These are phyloP conservation scores for Monilinia laxa DNA, from an alignment of 2,329 filamentous ascomycete genomes.

Conservation along the genomic window DNA sequence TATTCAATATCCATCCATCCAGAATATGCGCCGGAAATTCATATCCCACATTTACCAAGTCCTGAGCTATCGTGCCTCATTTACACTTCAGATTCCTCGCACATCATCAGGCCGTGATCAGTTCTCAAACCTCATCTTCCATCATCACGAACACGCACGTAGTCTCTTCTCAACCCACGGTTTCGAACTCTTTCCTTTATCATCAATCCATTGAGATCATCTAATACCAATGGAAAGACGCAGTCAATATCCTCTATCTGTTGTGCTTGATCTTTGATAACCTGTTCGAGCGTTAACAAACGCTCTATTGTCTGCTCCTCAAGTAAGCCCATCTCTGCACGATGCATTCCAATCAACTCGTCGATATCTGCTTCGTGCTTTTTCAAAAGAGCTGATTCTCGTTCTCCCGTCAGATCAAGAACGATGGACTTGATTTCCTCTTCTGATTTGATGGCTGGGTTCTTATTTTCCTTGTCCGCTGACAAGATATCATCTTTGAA, in stretches of 20 bases:
- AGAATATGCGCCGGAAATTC: background rate
- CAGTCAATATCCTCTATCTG: slow-evolving; percentile 17
- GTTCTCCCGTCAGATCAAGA: background rate
- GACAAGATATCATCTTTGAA: background rate
- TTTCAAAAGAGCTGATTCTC: background rate
- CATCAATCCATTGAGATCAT: slow-evolving; percentile 18
- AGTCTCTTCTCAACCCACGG: background rate
- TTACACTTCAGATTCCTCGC: too few relatives aligned
- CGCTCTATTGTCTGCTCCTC: slow-evolving; percentile 16
- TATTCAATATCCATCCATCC: background rate
- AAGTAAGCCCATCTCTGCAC: slow-evolving; percentile 9
- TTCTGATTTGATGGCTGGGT: slow-evolving; percentile 3
- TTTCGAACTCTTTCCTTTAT: background rate
- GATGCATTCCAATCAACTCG: slow-evolving; percentile 3
- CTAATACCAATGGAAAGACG: slow-evolving; percentile 3
- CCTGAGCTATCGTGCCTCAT: background rate
- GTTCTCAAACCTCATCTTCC: background rate
- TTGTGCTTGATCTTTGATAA: slow-evolving; percentile 1
- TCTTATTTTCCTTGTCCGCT: background rate
- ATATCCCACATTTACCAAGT: background rate
- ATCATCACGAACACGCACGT: background rate
- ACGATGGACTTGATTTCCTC: slow-evolving; percentile 11
- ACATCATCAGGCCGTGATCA: background rate
- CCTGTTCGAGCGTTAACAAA: background rate
- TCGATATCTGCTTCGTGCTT: slow-evolving; percentile 1